Evolutionary conservation across 306 rosid species (phyloP), one percentile per base, ranked within the genome.

Genomic region (Dryas alaskensis): DNA sequence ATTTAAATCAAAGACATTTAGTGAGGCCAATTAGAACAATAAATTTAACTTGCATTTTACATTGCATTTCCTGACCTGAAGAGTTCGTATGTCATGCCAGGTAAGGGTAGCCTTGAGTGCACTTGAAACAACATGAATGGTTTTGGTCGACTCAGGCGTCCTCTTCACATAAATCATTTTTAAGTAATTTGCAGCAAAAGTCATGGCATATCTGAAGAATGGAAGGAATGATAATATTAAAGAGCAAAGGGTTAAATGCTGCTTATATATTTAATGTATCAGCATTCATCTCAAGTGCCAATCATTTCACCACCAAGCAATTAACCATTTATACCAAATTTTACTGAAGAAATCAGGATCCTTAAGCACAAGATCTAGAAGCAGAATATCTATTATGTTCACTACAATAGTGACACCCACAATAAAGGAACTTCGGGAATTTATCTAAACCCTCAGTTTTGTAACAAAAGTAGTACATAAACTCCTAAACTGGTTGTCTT

Each of bases 31-130:
- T 39, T 65, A 50, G 62, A 42, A 78, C 52, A 51, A 65, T 22
- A 47, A 27, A 81, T 45, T 19, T 57, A 60, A 73, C 27, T 57
- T 8, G 7, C 6, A 10, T 17, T 58, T 69, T 46, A 60, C 3
- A 73, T 52, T 74, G 39, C 66, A 77, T 66, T 51, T 76, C 49
- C 78, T 65, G 43, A 89, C 98, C 92, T 94, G 95, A 85, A 91
- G 92, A 67, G 91, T 89, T 53, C 84, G 90, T 92, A 91, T 89
- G 84, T 89, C 84, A 82, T 91, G 91, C 98, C 98, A 94, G 19
- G 98, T 85, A 14, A 85, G 84, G 60, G 89, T 80, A 63, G 96
- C 96, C 88, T 91, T 94, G 80, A 84, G 88, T 8, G 95, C 97
- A 86, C 97, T 94, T 61, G 98, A 94, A 77, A 94, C 81, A 79